Evolutionary conservation across 192 early-diverging fungal genomes (phyloP), one percentile per base, ranked within the genome.

Genomic region (Funneliformis geosporum): DNA sequence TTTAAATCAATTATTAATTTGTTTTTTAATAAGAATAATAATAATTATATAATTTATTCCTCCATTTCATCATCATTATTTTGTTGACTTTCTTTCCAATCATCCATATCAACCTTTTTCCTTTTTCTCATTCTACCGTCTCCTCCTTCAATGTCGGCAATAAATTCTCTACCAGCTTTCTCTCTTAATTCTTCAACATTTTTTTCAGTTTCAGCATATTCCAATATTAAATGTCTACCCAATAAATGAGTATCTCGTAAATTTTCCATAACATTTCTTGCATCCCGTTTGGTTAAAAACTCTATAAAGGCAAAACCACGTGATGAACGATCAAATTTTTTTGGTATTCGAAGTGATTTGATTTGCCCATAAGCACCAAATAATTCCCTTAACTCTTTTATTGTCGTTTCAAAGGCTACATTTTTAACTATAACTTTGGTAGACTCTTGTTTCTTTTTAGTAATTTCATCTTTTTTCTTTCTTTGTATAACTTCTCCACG

Each of bases 281-380:
- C 98, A 83, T 98, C 96, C 82, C 97, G 95, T 80, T 94, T 93
- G 8, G 98, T 99, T 73, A 97, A 86, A 83, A 97, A 98, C 82
- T 99, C 98, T 78, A 98, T 91, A 88, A 99, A 99, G 64, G 95
- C 95, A 86, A 99, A 99, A 81, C 98, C 98, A 65, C 98, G 96
- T 78, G 97, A 96, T 12, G 92, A 90, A 10, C 96, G 95, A 60
- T 94, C 91, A 82, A 96, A 94, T 83, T 99, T 99, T 75, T 92
- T 94, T 46, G 98, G 98, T 73, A 99, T 81, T 46, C 98, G 93
- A 66, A 99, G 91, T 7, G 96, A 94, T 83, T 99, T 99, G 76
- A 97, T 84, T 82, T 96, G 94, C 68, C 96, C 98, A 85, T 95
- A 99, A 3, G 95, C 84, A 47, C 95, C 85, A 83, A 97, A 95